phyloP scores from a whole-genome alignment of 2,329 filamentous ascomycete species.

The Clarireedia hainanense region DNA sequence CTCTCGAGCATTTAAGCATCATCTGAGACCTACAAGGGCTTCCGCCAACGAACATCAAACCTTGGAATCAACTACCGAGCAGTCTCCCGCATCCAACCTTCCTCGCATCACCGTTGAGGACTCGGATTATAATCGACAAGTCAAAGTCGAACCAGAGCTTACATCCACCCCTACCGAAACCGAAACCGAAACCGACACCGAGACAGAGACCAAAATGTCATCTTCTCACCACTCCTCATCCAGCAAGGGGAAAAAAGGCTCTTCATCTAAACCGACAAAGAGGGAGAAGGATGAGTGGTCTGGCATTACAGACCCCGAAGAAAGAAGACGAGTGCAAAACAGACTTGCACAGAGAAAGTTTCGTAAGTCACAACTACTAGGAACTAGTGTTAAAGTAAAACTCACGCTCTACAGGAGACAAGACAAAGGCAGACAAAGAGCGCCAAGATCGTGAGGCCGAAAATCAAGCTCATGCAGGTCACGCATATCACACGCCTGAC shows the following conservation, averaged over 20 bases:
- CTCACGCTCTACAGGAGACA: constrained; percentile 48
- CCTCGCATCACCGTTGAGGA: constrained; percentile 23
- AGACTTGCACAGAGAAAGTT: constrained; percentile 70
- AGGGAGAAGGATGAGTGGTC: constrained; percentile 55
- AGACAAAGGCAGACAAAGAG: constrained; percentile 60
- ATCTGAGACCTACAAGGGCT: constrained; percentile 19
- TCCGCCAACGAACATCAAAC: constrained; percentile 17
- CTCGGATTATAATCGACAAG: constrained; percentile 17
- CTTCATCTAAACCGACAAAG: constrained; percentile 32
- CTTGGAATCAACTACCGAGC: constrained; percentile 8
- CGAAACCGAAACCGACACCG: constrained; percentile 19
- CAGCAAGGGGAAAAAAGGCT: constrained; percentile 18
- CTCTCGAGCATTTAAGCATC: neutral
- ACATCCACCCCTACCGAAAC: constrained; percentile 4
- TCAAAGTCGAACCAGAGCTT: constrained; percentile 13
- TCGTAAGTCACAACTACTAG: constrained; percentile 44
- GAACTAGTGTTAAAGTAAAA: neutral
- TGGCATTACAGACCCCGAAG: constrained; percentile 59
- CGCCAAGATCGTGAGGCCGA: constrained; percentile 53
- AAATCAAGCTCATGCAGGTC: constrained; percentile 56
- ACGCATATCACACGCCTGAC: constrained; percentile 54
- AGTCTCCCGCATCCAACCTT: constrained; percentile 11
- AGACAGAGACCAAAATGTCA: constrained; percentile 26
- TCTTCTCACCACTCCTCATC: constrained; percentile 24
- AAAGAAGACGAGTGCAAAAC: constrained; percentile 69